Percentiles rank a stretch among this genome's conserved stretches.
These are phyloP conservation scores for Stachybotrys chartarum DNA, from an alignment of 2,329 filamentous ascomycete species.

Conservation along the genomic window DNA sequence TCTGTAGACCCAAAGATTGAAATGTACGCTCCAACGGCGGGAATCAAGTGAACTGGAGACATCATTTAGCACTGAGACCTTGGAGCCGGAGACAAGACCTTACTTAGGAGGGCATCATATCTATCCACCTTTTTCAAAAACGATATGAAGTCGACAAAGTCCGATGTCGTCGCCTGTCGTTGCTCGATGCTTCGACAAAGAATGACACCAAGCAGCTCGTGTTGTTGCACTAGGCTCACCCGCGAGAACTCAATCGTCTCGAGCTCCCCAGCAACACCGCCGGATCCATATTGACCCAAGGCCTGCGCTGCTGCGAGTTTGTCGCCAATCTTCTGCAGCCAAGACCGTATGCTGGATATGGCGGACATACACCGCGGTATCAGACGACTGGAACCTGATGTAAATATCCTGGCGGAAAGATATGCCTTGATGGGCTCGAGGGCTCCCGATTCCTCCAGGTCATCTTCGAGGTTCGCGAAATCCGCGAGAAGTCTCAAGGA, in stretches of 20 bases:
- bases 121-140: slow-evolving; percentile 64
- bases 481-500: slow-evolving; percentile 74
- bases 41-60: slow-evolving; percentile 68
- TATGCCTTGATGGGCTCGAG: slow-evolving; percentile 26
- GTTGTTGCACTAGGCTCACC: slow-evolving; percentile 75
- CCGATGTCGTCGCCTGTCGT: slow-evolving; percentile 59
- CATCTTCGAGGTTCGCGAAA: slow-evolving; percentile 48
- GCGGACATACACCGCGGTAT: slow-evolving; percentile 67
- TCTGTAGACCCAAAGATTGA: slow-evolving; percentile 73
- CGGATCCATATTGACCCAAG: slow-evolving; percentile 56
- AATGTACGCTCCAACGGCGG: slow-evolving; percentile 70
- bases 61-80: slow-evolving; percentile 2
- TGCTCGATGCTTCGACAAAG: slow-evolving; percentile 72
- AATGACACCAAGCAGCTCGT: slow-evolving; percentile 80
- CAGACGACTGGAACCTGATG: slow-evolving; percentile 47
- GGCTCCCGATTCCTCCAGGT: slow-evolving; percentile 34
- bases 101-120: slow-evolving; percentile 60
- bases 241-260: slow-evolving; percentile 78
- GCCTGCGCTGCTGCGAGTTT: slow-evolving; percentile 69
- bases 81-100: slow-evolving; percentile 11
- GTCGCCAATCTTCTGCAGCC: slow-evolving; percentile 70
- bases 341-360: slow-evolving; percentile 70
- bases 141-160: slow-evolving; percentile 67
- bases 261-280: slow-evolving; percentile 51
- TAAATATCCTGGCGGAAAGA: slow-evolving; percentile 24